Percentiles rank a stretch among this genome's conserved stretches.
Conservation (phyloP, 208 protist species). For the Acanthamoeba sp. region DNA sequence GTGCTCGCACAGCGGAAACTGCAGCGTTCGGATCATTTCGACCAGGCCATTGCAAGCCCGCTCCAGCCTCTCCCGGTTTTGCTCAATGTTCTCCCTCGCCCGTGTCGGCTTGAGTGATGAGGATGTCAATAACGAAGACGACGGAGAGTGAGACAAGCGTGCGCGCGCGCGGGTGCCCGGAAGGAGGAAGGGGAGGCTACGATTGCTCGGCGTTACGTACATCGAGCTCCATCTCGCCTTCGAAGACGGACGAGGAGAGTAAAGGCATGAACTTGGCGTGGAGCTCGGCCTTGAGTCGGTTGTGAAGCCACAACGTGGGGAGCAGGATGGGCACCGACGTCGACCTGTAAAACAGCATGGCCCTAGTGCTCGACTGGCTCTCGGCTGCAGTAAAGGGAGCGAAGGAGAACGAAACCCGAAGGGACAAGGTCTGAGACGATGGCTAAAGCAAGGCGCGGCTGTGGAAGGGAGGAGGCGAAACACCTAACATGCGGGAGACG, state of each 20-base stretch:
- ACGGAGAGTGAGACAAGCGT: too few relatives aligned
- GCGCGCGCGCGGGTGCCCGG: too few relatives aligned
- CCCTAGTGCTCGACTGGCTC: too few relatives aligned
- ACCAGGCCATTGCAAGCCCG: too few relatives aligned
- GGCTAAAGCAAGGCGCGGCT: too few relatives aligned
- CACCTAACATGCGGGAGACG: background rate
- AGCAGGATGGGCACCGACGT: background rate
- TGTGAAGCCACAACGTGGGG: background rate
- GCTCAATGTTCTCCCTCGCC: background rate
- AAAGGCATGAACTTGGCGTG: background rate
- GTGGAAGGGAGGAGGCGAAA: background rate
- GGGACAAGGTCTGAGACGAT: background rate
- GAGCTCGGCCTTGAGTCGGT: background rate
- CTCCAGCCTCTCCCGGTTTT: background rate
- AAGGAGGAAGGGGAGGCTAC: too few relatives aligned
- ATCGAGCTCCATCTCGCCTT: background rate
- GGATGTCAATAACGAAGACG: too few relatives aligned
- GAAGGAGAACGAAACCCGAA: background rate
- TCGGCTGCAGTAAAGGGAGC: too few relatives aligned
- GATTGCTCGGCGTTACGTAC: too few relatives aligned
- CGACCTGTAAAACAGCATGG: background rate
- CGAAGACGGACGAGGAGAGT: background rate
- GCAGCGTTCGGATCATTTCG: too few relatives aligned
- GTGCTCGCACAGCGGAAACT: too few relatives aligned
- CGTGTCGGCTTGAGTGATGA: too few relatives aligned